Conservation (phyloP, 768 basidiomycete species). For the Boletales sp. region DNA sequence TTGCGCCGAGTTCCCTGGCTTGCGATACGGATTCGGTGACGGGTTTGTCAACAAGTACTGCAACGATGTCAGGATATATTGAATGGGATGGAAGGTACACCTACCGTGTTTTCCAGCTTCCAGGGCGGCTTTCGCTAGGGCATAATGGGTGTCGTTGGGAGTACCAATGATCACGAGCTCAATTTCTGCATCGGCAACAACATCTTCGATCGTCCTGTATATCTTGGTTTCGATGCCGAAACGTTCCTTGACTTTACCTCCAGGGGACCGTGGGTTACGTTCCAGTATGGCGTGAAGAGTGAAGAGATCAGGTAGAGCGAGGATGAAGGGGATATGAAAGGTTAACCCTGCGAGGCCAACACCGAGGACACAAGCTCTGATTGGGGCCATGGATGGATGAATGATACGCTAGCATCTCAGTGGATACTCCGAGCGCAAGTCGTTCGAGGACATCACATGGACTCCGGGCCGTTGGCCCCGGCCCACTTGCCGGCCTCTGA, state of each 20-base stretch:
- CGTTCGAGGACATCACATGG: no score
- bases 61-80: constrained; percentile 1
- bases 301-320: constrained; percentile 67
- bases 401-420: no score
- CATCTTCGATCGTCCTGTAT: constrained; percentile 56
- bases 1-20: constrained; percentile 54
- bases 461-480: no score
- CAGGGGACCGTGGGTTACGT: constrained; percentile 56
- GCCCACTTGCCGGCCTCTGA: no score
- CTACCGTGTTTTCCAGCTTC: constrained; percentile 72
- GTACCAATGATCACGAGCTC: constrained; percentile 69
- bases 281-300: constrained; percentile 72
- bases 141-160: constrained; percentile 72
- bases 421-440: no score
- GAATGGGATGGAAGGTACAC: constrained; percentile 7
- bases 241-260: constrained; percentile 61
- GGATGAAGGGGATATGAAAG: constrained; percentile 79
- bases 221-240: constrained; percentile 60
- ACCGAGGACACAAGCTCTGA: constrained; percentile 70
- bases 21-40: constrained; percentile 58
- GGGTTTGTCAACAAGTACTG: constrained; percentile 81
- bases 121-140: constrained; percentile 59
- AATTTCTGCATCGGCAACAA: constrained; percentile 57
- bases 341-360: constrained; percentile 73
- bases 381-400: constrained; percentile 36